Conservation (phyloP, 495 filamentous ascomycete genomes). For the Terfezia claveryi region DNA sequence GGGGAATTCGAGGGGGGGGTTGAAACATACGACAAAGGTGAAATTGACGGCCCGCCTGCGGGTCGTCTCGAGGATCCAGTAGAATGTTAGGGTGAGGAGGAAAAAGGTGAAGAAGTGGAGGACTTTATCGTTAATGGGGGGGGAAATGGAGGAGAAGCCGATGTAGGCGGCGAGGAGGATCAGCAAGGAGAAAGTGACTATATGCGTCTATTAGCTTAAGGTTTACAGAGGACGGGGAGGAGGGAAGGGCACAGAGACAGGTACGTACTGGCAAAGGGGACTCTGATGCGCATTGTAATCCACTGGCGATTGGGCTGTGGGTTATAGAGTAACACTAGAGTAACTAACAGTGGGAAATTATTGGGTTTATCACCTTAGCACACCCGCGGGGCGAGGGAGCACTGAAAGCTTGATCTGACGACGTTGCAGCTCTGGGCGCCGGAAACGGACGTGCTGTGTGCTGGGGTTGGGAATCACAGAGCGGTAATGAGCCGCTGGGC, state of each 20-base stretch:
- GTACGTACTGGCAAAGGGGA: slow-evolving; percentile 46
- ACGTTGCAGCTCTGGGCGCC: too few relatives aligned
- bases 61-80: slow-evolving; percentile 88
- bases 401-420: too few relatives aligned
- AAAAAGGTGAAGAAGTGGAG: slow-evolving; percentile 83
- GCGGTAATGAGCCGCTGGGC: too few relatives aligned
- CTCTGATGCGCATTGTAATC: slow-evolving; percentile 42
- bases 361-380: too few relatives aligned
- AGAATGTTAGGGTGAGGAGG: slow-evolving; percentile 65
- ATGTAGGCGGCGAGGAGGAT: slow-evolving; percentile 54
- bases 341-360: too few relatives aligned
- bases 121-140: slow-evolving; percentile 64
- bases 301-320: too few relatives aligned
- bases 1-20: background rate
- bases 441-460: too few relatives aligned
- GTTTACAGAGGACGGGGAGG: background rate
- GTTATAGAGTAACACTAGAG: too few relatives aligned
- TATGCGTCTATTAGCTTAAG: background rate
- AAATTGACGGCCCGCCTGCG: slow-evolving; percentile 65
- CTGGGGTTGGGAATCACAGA: too few relatives aligned
- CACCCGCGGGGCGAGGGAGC: too few relatives aligned
- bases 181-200: slow-evolving; percentile 59
- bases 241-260: background rate
- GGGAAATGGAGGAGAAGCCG: slow-evolving; percentile 40
- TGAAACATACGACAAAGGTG: slow-evolving; percentile 39